Evolutionary conservation across 2,329 filamentous ascomycete species (phyloP).

Genomic region (Hypoxylon sp.): DNA sequence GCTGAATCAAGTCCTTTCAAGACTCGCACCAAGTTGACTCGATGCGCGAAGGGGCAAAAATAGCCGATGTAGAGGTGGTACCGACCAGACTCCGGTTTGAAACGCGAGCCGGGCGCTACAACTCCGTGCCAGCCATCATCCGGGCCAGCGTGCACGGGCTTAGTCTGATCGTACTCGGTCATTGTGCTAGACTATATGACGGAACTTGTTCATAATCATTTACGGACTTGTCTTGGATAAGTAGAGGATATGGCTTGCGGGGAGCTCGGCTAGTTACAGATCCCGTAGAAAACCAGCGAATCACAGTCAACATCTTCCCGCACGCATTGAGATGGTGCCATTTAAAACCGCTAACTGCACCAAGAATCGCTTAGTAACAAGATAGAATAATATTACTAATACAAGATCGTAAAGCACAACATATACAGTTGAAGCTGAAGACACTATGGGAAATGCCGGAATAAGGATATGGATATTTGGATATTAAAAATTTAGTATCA

Average conservation of each 20-base stretch:
- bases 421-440: background rate
- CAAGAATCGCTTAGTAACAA: background rate
- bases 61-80: conserved; percentile 61
- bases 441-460: background rate
- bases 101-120: conserved; percentile 45
- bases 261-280: background rate
- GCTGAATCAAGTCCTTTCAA: conserved; percentile 70
- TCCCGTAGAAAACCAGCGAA: background rate
- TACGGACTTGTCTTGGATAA: background rate
- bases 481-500: background rate
- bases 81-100: conserved; percentile 46
- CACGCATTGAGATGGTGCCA: conserved; percentile 9
- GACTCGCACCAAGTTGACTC: conserved; percentile 70
- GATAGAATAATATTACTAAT: background rate
- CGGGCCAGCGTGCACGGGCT: conserved; percentile 45
- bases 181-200: background rate
- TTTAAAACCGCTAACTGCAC: background rate
- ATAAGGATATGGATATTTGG: background rate
- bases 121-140: conserved; percentile 49
- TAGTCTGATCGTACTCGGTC: conserved; percentile 38
- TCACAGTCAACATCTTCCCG: background rate
- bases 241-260: conserved; percentile 3
- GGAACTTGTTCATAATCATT: background rate
- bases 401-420: background rate
- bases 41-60: conserved; percentile 77